Evolutionary conservation across 768 basidiomycete species (phyloP).

Genomic region (Calocybe cyanea): DNA sequence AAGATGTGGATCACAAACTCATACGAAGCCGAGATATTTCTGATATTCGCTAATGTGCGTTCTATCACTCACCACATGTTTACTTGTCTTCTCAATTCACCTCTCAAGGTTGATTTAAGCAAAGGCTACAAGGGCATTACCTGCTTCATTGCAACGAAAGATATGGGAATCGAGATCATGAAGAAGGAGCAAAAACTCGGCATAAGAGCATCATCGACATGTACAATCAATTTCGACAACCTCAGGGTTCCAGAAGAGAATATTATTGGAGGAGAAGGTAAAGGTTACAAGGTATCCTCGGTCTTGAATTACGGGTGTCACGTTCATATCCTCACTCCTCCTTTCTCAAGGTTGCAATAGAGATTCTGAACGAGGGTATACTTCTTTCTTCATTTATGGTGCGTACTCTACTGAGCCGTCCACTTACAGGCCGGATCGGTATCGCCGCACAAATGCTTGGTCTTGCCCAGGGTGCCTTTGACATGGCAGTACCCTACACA

Average conservation of each 20-base stretch:
- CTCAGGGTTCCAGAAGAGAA: constrained; percentile 81
- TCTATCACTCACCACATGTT: background rate
- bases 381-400: background rate
- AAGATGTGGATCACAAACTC: constrained; percentile 99
- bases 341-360: constrained; percentile 84
- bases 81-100: background rate
- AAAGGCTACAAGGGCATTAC: constrained; percentile 99
- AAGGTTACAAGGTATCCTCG: constrained; percentile 77
- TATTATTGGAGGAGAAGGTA: constrained; percentile 86
- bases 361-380: constrained; percentile 89
- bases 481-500: constrained; percentile 93
- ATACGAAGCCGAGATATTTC: constrained; percentile 83
- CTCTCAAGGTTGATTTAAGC: constrained; percentile 70
- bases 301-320: background rate
- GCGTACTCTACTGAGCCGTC: background rate
- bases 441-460: constrained; percentile 99
- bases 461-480: constrained; percentile 94
- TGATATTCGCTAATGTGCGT: constrained; percentile 91
- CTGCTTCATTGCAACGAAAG: constrained; percentile 93
- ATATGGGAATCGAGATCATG: constrained; percentile 94
- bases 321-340: background rate
- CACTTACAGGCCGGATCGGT: constrained; percentile 61
- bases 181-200: constrained; percentile 99
- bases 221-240: constrained; percentile 92
- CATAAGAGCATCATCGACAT: constrained; percentile 94